Evolutionary conservation across 805 yeast species (phyloP), one percentile per base, ranked within the genome.

Genomic region (Yarrowia porcina): DNA sequence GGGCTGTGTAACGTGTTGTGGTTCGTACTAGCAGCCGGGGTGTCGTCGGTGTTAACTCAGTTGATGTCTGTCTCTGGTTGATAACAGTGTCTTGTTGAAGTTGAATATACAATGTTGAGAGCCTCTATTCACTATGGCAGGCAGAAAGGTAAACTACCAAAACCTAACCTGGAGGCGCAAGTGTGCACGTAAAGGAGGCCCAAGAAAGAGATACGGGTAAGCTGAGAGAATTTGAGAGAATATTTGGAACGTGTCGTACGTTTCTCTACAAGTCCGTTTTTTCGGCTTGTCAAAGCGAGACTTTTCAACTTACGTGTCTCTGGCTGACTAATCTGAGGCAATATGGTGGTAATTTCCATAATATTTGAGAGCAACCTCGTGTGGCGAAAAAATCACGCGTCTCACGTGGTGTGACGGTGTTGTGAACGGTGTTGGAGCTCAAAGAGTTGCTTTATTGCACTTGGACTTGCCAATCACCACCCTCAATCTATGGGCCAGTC

Each of bases 71-170:
- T 27, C 50, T 44, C 50, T 42, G 49, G 50, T 12, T 28, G 33
- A 27, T 27, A 44, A 41, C 20, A 28, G 50, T 44, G 35, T 25
- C 23, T 27, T 27, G 36, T 18, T 18, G 52, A 13, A 18, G 52
- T 30, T 13, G 36, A 9, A 44, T 28, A 45, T 18, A 25, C 15
- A 15, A 45, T 45, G 52, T 28, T 45, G 52, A 45, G 52, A 18
- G 23, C 12, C 49, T 30, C 18, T 30, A 12, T n/a, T 18, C 50
- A 44, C 50, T 44, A 44, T 17, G 49, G 17, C 50, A 44, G 36
- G 25, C 52, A 28, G 36, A 45, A 45, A 45, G 27, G 52, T 45
- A 45, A 45, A 45, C 52, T 13, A 45, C 52, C 52, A 30, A 45
- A 45, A 45, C 52, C 52, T 45, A 45, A 45, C 52, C 52, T 45